Evolutionary conservation across 2,329 filamentous ascomycete genomes (phyloP).

Genomic region (Phialophora tarda): DNA sequence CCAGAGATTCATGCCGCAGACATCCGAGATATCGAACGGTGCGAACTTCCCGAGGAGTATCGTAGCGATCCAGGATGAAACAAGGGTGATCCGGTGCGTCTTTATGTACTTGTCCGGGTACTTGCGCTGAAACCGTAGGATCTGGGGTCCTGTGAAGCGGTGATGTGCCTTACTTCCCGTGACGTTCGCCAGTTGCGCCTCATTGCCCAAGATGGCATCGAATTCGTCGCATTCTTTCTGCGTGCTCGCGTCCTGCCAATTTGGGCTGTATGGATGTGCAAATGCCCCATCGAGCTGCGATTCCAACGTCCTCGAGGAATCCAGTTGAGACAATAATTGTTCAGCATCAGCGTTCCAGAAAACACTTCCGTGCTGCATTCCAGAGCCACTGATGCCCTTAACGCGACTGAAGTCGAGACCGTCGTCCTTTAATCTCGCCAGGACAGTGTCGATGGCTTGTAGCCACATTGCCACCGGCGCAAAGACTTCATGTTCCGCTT

Average conservation of each 20-base stretch:
- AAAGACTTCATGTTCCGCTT: constrained; percentile 83
- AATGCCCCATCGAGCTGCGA: constrained; percentile 76
- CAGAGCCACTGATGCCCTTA: constrained; percentile 83
- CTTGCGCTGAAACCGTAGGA: constrained; percentile 81
- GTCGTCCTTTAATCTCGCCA: constrained; percentile 71
- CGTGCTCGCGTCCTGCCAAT: constrained; percentile 98
- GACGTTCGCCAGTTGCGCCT: constrained; percentile 72
- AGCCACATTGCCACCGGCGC: constrained; percentile 94
- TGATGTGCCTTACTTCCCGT: constrained; percentile 96
- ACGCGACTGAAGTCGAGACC: constrained; percentile 76
- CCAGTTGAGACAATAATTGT: constrained; percentile 64
- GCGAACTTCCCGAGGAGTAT: constrained; percentile 84
- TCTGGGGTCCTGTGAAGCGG: constrained; percentile 97
- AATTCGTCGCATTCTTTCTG: constrained; percentile 90
- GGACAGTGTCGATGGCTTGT: constrained; percentile 85
- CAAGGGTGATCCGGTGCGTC: constrained; percentile 85
- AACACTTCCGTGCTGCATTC: constrained; percentile 97
- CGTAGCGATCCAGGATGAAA: constrained; percentile 93
- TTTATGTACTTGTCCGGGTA: constrained; percentile 79
- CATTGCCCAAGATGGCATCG: constrained; percentile 71
- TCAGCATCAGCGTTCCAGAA: constrained; percentile 83
- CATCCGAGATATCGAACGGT: constrained; percentile 90
- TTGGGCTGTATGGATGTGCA: constrained; percentile 85
- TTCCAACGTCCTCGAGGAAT: constrained; percentile 66
- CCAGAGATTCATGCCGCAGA: constrained; percentile 97